These are phyloP conservation scores for Pseudogymnoascus sp. DNA, from an alignment of 2,329 filamentous ascomycete species.

Conservation along the genomic window DNA sequence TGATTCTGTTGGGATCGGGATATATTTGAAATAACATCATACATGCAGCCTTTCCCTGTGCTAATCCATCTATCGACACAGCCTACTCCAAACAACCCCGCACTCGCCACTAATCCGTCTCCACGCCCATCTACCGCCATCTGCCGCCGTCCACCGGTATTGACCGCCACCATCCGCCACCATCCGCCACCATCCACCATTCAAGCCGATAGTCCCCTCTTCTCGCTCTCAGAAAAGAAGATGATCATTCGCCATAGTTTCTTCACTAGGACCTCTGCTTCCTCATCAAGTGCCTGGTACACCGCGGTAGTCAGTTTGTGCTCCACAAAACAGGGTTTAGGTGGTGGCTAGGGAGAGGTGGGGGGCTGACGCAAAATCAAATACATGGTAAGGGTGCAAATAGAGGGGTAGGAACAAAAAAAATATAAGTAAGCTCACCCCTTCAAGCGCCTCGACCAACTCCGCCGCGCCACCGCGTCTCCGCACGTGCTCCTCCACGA, in stretches of 20 bases:
- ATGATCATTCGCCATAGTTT: constrained; percentile 98
- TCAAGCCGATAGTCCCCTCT: constrained; percentile 64
- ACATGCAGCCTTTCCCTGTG: background rate
- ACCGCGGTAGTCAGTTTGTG: constrained; percentile 25
- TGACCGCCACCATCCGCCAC: background rate
- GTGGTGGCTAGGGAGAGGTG: background rate
- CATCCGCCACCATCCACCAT: background rate
- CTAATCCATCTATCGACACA: background rate
- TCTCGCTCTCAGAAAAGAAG: constrained; percentile 94
- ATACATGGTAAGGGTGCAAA: constrained; percentile 3
- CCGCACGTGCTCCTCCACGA: constrained; percentile 79
- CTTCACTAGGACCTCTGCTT: constrained; percentile 86
- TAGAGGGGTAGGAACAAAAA: constrained; percentile 1
- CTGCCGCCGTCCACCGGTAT: background rate
- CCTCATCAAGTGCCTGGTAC: constrained; percentile 75
- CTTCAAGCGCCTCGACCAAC: constrained; percentile 75
- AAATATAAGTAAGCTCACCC: constrained; percentile 45
- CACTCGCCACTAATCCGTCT: background rate
- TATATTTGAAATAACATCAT: background rate
- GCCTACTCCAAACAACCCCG: background rate
- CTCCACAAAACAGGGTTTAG: constrained; percentile 4
- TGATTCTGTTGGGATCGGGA: background rate
- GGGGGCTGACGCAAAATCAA: constrained; percentile 27
- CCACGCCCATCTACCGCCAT: background rate
- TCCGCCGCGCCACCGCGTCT: constrained; percentile 67